Evolutionary conservation across 495 filamentous ascomycete genomes (phyloP), one percentile per base, ranked within the genome.

Genomic region (Glonium stellatum): DNA sequence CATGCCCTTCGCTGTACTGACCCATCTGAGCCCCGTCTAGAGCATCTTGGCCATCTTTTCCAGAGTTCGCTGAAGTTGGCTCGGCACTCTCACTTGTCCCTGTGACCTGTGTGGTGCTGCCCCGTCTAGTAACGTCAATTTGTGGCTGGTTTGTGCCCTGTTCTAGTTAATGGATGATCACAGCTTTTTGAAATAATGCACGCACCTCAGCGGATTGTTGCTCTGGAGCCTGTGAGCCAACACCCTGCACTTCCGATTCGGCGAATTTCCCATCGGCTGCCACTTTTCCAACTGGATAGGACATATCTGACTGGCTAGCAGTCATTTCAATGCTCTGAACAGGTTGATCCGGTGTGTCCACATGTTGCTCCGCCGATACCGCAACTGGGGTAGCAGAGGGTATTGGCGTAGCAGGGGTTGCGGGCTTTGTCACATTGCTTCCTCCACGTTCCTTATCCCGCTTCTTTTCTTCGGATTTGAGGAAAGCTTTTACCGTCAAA

Each of bases 401-500:
- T 54, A 21, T 21, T 22, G 70, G 63, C 25, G 71, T 64, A 37
- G 68, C 69, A 18, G 74, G 66, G 4, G 75, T 71, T 15, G 73
- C 66, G 1, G 73, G 72, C 36, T 73, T 34, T 13, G 57, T 2
- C 10, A 62, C 54, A n/a, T 27, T 36, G 75, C 55, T 71, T 59
- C 48, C 68, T 75, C 48, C 57, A 46, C 78, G 77, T 41, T 80
- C 78, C 63, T 83, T 88, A 34, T 87, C 82, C 37, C 85, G 78
- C 70, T 95, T 96, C 78, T 95, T 96, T 72, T 92, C 88, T 62
- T 87, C 87, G 1, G 87, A 92, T 46, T 87, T 82, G 23, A 99
- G 73, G 66, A 95, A 97, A 1, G 91, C 90, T 63, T 86, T 87
- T 54, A 97, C 85, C 1, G 93, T 97, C 1, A 85, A 90, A 57